A percentile compares a stretch with the other conserved stretches of the same genome.
Evolutionary conservation across 768 basidiomycete species (phyloP).

Genomic region (Xerocomus brunneocitrinus): DNA sequence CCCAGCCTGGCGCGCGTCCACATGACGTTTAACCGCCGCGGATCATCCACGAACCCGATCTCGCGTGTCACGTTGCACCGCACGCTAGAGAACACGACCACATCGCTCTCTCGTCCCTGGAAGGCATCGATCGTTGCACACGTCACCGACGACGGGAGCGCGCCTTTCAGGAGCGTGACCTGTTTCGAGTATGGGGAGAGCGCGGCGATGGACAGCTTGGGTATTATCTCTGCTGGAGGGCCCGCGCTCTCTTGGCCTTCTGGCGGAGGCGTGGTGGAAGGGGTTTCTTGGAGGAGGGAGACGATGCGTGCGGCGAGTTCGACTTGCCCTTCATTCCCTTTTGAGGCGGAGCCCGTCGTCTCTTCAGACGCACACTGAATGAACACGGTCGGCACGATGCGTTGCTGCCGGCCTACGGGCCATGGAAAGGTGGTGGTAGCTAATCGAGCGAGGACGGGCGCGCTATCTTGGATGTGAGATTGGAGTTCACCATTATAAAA

Average conservation of each 20-base stretch:
- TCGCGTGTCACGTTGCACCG: slow-evolving; percentile 56
- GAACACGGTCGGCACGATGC: slow-evolving; percentile 50
- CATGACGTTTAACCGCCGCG: slow-evolving; percentile 57
- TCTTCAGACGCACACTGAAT: slow-evolving; percentile 55
- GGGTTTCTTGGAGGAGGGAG: slow-evolving; percentile 31
- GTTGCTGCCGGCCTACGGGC: slow-evolving; percentile 36
- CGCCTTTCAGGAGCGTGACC: slow-evolving; percentile 40
- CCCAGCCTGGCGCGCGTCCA: slow-evolving; percentile 62
- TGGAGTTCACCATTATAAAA: slow-evolving; percentile 56
- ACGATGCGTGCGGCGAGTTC: slow-evolving; percentile 47
- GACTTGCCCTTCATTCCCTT: slow-evolving; percentile 58
- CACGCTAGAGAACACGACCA: slow-evolving; percentile 62
- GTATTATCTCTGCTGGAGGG: not conserved
- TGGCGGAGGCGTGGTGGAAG: not conserved
- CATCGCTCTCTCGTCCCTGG: slow-evolving; percentile 65
- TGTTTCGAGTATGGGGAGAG: slow-evolving; percentile 62
- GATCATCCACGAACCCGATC: slow-evolving; percentile 62
- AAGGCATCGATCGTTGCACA: slow-evolving; percentile 40
- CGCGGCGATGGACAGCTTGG: slow-evolving; percentile 12
- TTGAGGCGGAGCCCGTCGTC: slow-evolving; percentile 54
- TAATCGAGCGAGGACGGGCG: slow-evolving; percentile 37
- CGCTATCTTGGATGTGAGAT: slow-evolving; percentile 40
- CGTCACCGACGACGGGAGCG: slow-evolving; percentile 25
- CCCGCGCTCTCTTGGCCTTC: not conserved
- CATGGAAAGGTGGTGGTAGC: slow-evolving; percentile 49